Percentiles rank a stretch among this genome's conserved stretches.
These are phyloP conservation scores for Coemansia sp. DNA, from an alignment of 192 early-diverging fungal species.

Conservation along the genomic window DNA sequence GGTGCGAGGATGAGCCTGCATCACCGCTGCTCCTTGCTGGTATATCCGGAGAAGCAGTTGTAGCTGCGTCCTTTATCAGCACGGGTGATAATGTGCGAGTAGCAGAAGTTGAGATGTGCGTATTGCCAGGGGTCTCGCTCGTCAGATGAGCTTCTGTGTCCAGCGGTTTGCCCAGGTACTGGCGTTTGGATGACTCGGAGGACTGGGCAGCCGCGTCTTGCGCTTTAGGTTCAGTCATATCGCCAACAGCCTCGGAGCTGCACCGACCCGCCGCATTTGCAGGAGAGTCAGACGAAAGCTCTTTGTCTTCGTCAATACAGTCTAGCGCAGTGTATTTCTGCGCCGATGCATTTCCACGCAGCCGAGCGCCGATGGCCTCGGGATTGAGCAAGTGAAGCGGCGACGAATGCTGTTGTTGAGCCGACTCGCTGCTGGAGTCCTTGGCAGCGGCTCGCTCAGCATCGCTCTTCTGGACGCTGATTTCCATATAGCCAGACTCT, in stretches of 20 bases:
- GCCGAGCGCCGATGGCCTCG: slow-evolving; percentile 10
- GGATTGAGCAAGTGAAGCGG: neutral
- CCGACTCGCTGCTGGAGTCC: neutral
- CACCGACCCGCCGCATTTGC: neutral
- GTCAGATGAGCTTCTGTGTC: neutral
- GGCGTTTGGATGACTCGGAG: slow-evolving; percentile 13
- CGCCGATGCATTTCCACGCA: slow-evolving; percentile 1
- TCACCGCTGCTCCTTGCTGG: neutral
- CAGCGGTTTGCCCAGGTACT: slow-evolving; percentile 33
- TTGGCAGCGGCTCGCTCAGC: neutral
- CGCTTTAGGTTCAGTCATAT: neutral
- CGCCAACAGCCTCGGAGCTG: neutral
- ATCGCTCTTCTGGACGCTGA: slow-evolving; percentile 22
- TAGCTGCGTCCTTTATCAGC: neutral
- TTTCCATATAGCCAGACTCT: slow-evolving; percentile 46
- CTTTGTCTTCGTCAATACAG: slow-evolving; percentile 29
- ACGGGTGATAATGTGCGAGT: neutral
- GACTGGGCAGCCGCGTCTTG: neutral
- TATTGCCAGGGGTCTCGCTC: neutral
- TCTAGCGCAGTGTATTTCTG: slow-evolving; percentile 19
- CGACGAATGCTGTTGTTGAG: slow-evolving; percentile 2
- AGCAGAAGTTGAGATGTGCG: neutral
- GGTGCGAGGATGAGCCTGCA: neutral
- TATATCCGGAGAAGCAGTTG: neutral
- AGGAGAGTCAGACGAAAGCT: slow-evolving; percentile 2